Base-by-base conservation (phyloP, 163 green algal genomes). In the Coccomyxa subellipsoidea region DNA sequence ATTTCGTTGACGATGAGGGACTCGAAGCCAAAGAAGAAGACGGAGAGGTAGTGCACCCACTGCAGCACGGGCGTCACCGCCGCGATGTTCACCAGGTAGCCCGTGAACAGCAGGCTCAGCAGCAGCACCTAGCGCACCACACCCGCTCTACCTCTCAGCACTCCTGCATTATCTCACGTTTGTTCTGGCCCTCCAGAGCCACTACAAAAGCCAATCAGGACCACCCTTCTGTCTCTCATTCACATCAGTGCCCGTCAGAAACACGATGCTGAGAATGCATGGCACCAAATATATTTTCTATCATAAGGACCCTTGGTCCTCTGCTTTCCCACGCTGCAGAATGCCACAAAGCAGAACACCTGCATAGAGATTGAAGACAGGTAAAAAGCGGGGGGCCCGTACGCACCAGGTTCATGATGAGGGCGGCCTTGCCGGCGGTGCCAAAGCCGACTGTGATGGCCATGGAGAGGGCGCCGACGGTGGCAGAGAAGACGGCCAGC, bases 391-490 rank as follows among this genome's bases (percentile, higher is more conserved):
- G n/a, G n/a, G n/a, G n/a, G n/a, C n/a, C n/a, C n/a, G n/a, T n/a
- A n/a, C n/a, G n/a, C n/a, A 78, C 38, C 47, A 89, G 85, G 81
- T 91, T 91, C 85, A 91, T 89, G 70, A 84, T 47, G 25, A 91
- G 87, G n/a, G 79, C 77, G 31, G 86, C 82, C 53, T 84, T 82
- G 7, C 87, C 87, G 23, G 87, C 83, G 4, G 83, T 91, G 15
- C 77, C 77, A 34, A 80, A 80, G 37, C 36, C 77, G 7, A 88
- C 83, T 18, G 91, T 89, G 38, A 93, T 83, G 5, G 53, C 82
- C 84, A 94, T 90, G 76, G 89, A 86, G 40, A 95, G 83, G 7
- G 86, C 88, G 12, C 92, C 92, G 27, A 90, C 79, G 38, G 87
- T 81, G 15, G 88, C 85, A 21, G 82, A 86, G 81, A 95, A 96